Base-by-base conservation (phyloP, 106 monocot species). In the Posidonia australis region DNA sequence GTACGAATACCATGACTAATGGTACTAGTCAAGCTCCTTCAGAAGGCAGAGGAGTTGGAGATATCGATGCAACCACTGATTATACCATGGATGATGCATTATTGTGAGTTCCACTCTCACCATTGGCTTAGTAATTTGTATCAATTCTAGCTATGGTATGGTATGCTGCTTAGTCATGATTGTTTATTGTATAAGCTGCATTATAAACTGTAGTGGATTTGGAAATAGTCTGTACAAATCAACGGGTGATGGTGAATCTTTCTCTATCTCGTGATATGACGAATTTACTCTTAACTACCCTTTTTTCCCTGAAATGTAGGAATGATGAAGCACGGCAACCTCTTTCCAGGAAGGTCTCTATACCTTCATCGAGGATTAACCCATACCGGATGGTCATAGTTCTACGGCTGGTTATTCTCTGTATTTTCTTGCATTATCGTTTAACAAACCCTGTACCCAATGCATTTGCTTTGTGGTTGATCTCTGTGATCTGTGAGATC, bases 21-120 rank as follows among this genome's bases (percentile, higher is more conserved):
- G 92, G 79, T 42, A 88, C 88, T 43, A 88, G 88, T 72, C 80
- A 80, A 54, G 76, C 92, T 58, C 92, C 92, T 56, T 92, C 92
- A 23, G 92, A 92, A 64, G 92, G 92, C 26, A 87, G 92, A 57
- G 88, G 84, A 36, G 72, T 56, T 65, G 75, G 68, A 18, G 92
- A 92, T 52, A 88, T 92, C 65, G 92, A 92, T 72, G 92, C 82
- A 45, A 59, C 84, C 63, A 92, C 92, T 56, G 92, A 92, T 13
- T 88, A 88, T 72, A 92, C 84, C 56, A 88, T 92, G 84, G 92
- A 92, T 58, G 92, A 92, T 68, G 81, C 84, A 29, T 71, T 92
- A 58, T 62, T 92, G 91, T 91, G 57, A 91, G 91, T 79, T 42
- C n/a, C 7, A 9, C 10, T 51, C 19, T 55, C 21, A 6, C n/a